Evolutionary conservation across 495 filamentous ascomycete species (phyloP).

Genomic region (Penicillium maclennaniae): DNA sequence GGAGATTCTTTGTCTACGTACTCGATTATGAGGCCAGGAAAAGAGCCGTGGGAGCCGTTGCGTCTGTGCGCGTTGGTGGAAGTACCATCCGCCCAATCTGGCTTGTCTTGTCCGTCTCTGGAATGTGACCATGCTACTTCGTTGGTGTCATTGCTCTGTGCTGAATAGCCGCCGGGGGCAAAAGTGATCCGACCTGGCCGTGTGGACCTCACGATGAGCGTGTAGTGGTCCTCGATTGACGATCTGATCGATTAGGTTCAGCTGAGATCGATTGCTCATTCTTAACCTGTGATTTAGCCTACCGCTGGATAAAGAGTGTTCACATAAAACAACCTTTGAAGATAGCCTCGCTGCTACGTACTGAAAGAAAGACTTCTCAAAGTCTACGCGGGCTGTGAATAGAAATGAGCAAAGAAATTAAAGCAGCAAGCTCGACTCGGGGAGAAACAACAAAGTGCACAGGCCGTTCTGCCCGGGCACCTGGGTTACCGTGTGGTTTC

Average conservation of each 20-base stretch:
- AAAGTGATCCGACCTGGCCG: not conserved
- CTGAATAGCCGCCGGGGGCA: not conserved
- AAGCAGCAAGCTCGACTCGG: not conserved
- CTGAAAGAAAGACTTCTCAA: not conserved
- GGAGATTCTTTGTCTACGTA: conserved; percentile 1
- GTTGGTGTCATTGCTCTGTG: not conserved
- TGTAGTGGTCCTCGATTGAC: not conserved
- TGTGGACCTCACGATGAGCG: not conserved
- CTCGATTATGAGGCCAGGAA: not conserved
- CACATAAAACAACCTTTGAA: not conserved
- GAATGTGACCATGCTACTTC: conserved; percentile 15
- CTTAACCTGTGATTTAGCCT: too few species aligned
- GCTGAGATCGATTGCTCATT: too few species aligned
- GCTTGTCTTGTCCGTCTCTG: conserved; percentile 2
- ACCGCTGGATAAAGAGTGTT: not conserved
- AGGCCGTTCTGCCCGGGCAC: not conserved
- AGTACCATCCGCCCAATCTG: not conserved
- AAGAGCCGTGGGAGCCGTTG: too few species aligned
- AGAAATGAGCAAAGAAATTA: not conserved
- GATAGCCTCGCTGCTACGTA: too few species aligned
- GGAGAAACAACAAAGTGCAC: not conserved
- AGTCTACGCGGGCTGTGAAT: not conserved
- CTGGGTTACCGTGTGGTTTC: not conserved
- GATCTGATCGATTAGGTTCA: too few species aligned
- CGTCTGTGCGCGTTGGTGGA: not conserved